Base-by-base conservation (phyloP, 495 filamentous ascomycete genomes). In the Lentithecium fluviatile region DNA sequence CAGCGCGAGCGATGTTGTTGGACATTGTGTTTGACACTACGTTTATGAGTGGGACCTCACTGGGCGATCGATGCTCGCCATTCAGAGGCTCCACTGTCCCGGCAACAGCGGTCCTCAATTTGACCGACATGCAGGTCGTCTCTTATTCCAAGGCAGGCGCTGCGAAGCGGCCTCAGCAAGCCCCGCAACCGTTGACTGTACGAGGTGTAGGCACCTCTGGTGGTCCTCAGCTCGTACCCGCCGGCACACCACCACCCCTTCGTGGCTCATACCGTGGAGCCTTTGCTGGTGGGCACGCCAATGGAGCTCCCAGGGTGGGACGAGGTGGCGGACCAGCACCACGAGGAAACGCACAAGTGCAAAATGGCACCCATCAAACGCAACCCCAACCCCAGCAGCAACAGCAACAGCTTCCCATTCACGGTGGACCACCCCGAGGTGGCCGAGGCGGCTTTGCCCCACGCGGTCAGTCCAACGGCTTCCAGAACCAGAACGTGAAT, bases 61-160 rank as follows among this genome's bases (percentile, higher is more conserved):
- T 99, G 12, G 86, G 88, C 57, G 90, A 88, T 23, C 85, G 95
- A 23, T 97, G 95, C 73, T 89, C 90, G n/a, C 88, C 88, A 6
- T 97, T 97, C 85, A 85, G 95, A 37, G 95, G 95, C 38, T 92
- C 94, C 70, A 97, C 95, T 0, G 91, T 99, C 10, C 83, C 89
- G 1, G 79, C 85, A 17, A 83, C 85, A 10, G 86, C 88, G 0
- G 89, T 96, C 20, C 85, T 99, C 15, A 99, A 99, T 71, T 71
- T 97, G 37, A 86, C 87, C 7, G 79, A 92, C 64, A 83, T 81
- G 56, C 95, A 97, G 75, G 79, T 96, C 42, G 78, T 95, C 48
- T 84, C 88, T 42, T 83, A 76, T 47, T 88, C 89, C 13, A 84
- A 86, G 53, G 88, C 90, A 23, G 84, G 80, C 23, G 68, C 75